Percentiles rank a stretch among this genome's conserved stretches.
Conservation (phyloP, 208 protist species). For the Crithidia thermophila region DNA sequence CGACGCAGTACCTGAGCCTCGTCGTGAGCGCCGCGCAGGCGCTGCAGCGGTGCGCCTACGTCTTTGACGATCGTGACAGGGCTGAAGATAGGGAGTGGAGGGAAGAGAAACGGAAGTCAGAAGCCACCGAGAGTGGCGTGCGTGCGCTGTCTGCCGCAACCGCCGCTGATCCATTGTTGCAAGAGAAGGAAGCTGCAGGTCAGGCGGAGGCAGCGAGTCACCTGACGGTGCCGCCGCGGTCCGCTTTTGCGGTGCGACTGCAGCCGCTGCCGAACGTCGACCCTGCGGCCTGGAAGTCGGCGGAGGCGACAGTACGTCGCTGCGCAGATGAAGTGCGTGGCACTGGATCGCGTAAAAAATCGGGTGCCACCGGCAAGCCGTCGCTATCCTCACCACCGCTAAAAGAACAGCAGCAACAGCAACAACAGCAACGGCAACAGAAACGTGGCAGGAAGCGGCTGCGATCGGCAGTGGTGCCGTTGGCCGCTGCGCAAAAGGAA, state of each 20-base stretch:
- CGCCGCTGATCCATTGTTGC: not conserved
- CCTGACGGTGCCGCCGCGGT: not conserved
- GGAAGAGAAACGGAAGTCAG: not conserved
- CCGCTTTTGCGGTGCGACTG: conserved; percentile 23
- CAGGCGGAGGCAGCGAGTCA: not conserved
- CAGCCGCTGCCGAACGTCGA: conserved; percentile 26
- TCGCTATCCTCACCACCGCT: too few relatives aligned
- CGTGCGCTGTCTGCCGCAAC: not conserved
- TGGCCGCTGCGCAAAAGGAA: not conserved
- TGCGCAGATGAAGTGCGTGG: conserved; percentile 9
- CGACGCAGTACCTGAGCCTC: conserved; percentile 18
- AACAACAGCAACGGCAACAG: too few relatives aligned
- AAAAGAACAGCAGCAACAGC: too few relatives aligned
- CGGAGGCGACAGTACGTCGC: conserved; percentile 19
- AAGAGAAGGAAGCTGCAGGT: not conserved
- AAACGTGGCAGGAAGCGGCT: too few relatives aligned
- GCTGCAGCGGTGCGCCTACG: conserved; percentile 37
- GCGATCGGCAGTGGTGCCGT: too few relatives aligned
- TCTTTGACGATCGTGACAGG: conserved; percentile 19
- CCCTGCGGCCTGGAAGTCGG: conserved; percentile 20
- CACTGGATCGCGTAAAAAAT: too few relatives aligned
- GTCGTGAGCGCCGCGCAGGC: conserved; percentile 26
- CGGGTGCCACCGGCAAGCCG: too few relatives aligned
- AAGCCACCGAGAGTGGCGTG: too few relatives aligned
- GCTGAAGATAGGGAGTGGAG: conserved; percentile 5